Conservation (phyloP, 768 basidiomycete species). For the Leccinellum rugosiceps region DNA sequence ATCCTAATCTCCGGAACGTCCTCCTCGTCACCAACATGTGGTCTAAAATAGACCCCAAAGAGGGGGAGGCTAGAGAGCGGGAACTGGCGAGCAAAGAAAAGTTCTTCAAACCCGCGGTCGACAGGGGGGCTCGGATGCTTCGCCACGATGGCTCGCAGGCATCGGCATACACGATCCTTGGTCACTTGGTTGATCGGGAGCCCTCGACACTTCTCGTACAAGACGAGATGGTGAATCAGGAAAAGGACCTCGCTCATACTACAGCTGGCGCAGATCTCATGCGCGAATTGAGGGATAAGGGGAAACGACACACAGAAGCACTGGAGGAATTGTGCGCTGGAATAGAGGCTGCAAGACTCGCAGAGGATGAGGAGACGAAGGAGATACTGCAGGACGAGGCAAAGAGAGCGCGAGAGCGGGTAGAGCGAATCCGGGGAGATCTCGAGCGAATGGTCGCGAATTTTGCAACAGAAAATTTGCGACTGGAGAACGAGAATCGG, state of each 20-base stretch:
- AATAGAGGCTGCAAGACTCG: constrained; percentile 42
- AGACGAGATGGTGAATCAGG: constrained; percentile 49
- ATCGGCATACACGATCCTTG: constrained; percentile 45
- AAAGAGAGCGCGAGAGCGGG: constrained; percentile 39
- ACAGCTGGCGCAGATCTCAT: constrained; percentile 49
- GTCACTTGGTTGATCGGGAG: constrained; percentile 37
- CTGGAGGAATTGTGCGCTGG: constrained; percentile 42
- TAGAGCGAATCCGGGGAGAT: constrained; percentile 38
- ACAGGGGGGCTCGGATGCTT: constrained; percentile 42
- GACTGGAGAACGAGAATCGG: constrained; percentile 27
- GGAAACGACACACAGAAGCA: constrained; percentile 43
- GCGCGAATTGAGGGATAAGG: constrained; percentile 46
- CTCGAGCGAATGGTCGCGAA: constrained; percentile 37
- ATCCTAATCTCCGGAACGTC: constrained; percentile 43
- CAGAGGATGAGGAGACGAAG: constrained; percentile 44
- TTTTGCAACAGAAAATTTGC: constrained; percentile 35
- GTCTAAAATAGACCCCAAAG: constrained; percentile 35
- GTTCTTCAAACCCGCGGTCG: constrained; percentile 51
- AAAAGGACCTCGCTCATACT: constrained; percentile 47
- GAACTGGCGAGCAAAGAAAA: constrained; percentile 40
- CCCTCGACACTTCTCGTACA: constrained; percentile 50
- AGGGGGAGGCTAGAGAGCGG: constrained; percentile 40
- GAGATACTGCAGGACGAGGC: constrained; percentile 42
- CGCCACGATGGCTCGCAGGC: constrained; percentile 41
- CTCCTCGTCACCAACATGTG: constrained; percentile 55